Base-by-base conservation (phyloP, 1,284 basidiomycete genomes). In the Leucoagaricus sp. region DNA sequence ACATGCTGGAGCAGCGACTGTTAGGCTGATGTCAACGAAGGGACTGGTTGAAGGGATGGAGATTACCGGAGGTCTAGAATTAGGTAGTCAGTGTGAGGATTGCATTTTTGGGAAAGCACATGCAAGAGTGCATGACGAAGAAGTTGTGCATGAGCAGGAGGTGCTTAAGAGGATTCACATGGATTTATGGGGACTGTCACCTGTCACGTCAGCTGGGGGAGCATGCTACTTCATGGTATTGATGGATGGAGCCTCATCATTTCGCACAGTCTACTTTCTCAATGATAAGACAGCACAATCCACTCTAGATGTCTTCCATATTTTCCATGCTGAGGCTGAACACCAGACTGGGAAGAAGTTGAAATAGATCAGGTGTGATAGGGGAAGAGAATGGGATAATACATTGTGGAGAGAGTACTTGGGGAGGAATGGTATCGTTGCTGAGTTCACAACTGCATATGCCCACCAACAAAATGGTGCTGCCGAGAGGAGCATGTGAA, bases 71-170 rank as follows among this genome's bases (percentile, higher is more conserved):
- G 28, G 28, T 3, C 21, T 44, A 0, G 17, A 60, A 8, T 3
- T 49, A 3, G 25, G 3, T 0, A 58, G 62, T 2, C 42, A 9
- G 23, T 69, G 65, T 45, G 55, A 65, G 42, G 61, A 64, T 40
- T 69, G 66, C 41, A 62, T 65, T 3, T 58, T 49, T n/a, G n/a
- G n/a, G n/a, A n/a, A 66, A 48, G 64, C 65, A 9, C 48, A 59
- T 1, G n/a, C 36, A 1, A 40, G 61, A 3, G 65, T 64, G 42
- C 67, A 60, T 45, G 63, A 68, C 44, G 59, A 46, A 1, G 29
- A 40, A 1, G 59, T 60, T 2, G 28, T 26, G 13, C 47, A 46
- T 10, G 59, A 65, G 31, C 55, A 21, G 8, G 55, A 59, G 12
- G 13, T 60, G 4, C 56, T 65, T 21, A 44, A 64, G n/a, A 12